phyloP scores from a whole-genome alignment of 179 eudicot genomes.

The Gypsophila paniculata region DNA sequence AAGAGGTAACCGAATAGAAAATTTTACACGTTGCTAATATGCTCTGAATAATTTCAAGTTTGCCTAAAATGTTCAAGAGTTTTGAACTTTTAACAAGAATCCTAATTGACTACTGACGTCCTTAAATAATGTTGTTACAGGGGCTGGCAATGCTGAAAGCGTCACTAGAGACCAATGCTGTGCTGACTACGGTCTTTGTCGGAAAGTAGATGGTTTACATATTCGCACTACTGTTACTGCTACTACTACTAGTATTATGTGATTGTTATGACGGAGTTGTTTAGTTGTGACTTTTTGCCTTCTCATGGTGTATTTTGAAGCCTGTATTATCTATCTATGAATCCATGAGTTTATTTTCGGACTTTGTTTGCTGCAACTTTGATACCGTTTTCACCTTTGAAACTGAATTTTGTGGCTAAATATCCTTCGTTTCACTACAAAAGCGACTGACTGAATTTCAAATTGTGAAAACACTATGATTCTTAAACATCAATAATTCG shows the following conservation, averaged over 20 bases:
- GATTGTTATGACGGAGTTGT: not conserved
- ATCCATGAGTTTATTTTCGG: not conserved
- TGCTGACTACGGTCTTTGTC: slow-evolving; percentile 20
- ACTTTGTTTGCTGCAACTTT: not conserved
- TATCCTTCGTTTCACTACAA: not conserved
- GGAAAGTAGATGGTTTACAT: not conserved
- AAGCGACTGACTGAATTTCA: too few species aligned
- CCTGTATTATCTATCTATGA: not conserved
- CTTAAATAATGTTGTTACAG: not conserved
- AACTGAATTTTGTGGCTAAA: not conserved
- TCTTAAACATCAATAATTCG: too few species aligned
- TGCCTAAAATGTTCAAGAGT: too few species aligned
- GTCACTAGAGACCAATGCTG: slow-evolving; percentile 20
- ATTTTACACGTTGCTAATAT: not conserved
- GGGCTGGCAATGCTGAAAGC: slow-evolving; percentile 29
- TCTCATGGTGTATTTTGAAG: slow-evolving; percentile 1
- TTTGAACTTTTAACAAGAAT: too few species aligned
- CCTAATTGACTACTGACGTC: not conserved
- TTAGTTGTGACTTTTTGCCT: not conserved
- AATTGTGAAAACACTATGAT: too few species aligned
- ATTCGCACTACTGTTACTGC: too few species aligned
- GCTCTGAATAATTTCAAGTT: too few species aligned
- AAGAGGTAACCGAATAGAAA: slow-evolving; percentile 19
- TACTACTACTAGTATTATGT: not conserved
- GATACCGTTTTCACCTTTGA: not conserved